Percentiles rank a stretch among this genome's conserved stretches.
These are phyloP conservation scores for Eucalyptus sp. DNA, from an alignment of 345 rosid genomes.

Conservation along the genomic window DNA sequence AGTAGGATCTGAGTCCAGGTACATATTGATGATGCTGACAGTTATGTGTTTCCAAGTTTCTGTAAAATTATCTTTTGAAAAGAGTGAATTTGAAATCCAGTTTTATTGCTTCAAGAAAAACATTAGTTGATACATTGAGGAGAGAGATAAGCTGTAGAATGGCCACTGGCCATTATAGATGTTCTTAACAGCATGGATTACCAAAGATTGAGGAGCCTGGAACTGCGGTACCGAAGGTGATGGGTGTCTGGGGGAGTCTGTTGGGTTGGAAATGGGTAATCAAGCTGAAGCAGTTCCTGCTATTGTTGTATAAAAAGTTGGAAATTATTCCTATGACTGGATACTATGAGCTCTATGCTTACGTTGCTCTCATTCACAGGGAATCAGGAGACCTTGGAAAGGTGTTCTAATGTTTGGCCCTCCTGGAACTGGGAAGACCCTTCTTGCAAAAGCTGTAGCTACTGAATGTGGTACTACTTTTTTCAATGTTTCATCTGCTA, in stretches of 20 bases:
- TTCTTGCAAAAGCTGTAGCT: conserved; percentile 96
- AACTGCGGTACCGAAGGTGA: not conserved
- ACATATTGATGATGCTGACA: not conserved
- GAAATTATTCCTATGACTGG: not conserved
- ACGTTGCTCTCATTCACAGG: conserved; percentile 29
- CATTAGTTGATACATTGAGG: not conserved
- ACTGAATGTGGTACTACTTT: conserved; percentile 97
- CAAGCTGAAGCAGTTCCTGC: not conserved
- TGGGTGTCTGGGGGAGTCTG: not conserved
- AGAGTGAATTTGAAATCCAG: not conserved
- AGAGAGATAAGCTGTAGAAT: not conserved
- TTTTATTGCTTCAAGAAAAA: not conserved
- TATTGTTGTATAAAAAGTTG: not conserved
- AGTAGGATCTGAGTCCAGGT: not conserved
- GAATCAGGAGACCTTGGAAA: conserved; percentile 99
- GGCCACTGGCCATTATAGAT: not conserved
- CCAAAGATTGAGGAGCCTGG: not conserved
- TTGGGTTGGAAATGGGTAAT: not conserved
- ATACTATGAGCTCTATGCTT: not conserved
- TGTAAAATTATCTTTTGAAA: not conserved
- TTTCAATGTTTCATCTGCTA: conserved; percentile 95
- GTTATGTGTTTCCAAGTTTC: not conserved
- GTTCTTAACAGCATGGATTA: not conserved
- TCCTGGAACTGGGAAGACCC: conserved; percentile 96
- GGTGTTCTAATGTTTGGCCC: conserved; percentile 99